These are phyloP conservation scores for Funneliformis caledonium DNA, from an alignment of 371 early-diverging fungal species.

Conservation along the genomic window DNA sequence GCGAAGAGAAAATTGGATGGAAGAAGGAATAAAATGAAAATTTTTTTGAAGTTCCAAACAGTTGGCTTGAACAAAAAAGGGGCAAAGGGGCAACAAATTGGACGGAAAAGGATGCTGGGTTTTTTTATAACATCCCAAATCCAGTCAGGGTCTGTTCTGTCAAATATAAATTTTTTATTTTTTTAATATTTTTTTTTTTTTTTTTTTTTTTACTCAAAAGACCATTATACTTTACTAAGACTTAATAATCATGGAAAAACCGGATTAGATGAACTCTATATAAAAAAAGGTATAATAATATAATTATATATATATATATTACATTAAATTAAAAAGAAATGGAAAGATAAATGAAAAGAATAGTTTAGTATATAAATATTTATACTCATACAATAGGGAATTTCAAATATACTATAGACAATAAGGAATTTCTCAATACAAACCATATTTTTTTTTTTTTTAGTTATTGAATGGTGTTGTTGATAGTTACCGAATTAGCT, in stretches of 20 bases:
- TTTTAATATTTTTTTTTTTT: not conserved
- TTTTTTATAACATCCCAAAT: conserved; percentile 37
- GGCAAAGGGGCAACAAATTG: conserved; percentile 29
- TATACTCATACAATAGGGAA: too few species aligned
- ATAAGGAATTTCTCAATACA: too few species aligned
- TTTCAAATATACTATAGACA: too few species aligned
- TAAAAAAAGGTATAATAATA: not conserved
- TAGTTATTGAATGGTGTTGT: too few species aligned
- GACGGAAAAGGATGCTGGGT: conserved; percentile 34
- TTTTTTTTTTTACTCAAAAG: not conserved
- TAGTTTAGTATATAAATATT: too few species aligned
- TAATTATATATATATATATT: not conserved
- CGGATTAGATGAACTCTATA: not conserved
- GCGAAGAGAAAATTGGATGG: conserved; percentile 11
- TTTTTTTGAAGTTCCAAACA: conserved; percentile 25
- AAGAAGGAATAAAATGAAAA: conserved; percentile 22
- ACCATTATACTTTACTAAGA: not conserved
- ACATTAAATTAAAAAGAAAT: too few species aligned
- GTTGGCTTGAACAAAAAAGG: conserved; percentile 39
- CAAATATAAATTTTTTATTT: not conserved
- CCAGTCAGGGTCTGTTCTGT: conserved; percentile 21
- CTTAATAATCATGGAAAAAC: not conserved
- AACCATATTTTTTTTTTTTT: too few species aligned
- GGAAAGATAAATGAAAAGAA: too few species aligned
- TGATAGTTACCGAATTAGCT: too few species aligned